These are phyloP conservation scores for Aspergillus alliaceus DNA, from an alignment of 2,329 filamentous ascomycete species.

Conservation along the genomic window DNA sequence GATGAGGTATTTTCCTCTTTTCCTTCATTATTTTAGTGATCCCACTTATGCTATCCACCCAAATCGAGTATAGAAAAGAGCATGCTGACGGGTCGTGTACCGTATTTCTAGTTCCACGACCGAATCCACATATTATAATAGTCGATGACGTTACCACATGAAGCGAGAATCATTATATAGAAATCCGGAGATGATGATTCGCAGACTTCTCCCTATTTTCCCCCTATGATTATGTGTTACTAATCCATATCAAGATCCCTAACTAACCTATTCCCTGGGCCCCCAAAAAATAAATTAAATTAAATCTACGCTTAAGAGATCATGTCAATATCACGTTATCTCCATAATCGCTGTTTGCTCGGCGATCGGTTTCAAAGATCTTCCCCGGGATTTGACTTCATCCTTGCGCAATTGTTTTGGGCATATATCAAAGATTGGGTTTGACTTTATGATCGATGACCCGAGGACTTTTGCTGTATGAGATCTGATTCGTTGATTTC, in stretches of 20 bases:
- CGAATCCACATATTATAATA: background rate
- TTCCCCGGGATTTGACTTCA: constrained; percentile 3
- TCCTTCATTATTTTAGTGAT: background rate
- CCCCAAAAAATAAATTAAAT: background rate
- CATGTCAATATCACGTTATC: background rate
- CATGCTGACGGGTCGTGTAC: background rate
- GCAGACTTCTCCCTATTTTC: background rate
- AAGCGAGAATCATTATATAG: background rate
- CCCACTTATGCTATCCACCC: background rate
- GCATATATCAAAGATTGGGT: background rate
- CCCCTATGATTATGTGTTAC: background rate
- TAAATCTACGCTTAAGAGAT: too few relatives aligned
- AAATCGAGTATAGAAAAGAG: background rate
- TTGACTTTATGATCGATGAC: background rate
- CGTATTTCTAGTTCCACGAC: background rate
- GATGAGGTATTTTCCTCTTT: background rate
- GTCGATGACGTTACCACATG: constrained; percentile 9
- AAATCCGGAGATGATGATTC: background rate
- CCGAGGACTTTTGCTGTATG: background rate
- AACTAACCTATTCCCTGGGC: too few relatives aligned
- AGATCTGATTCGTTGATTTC: background rate
- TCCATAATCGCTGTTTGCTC: background rate
- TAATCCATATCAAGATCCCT: too few relatives aligned
- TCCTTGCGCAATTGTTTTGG: constrained; percentile 6
- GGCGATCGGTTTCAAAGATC: background rate